Conservation (phyloP, 257 asterid genomes). For the Solanum gandarillasii region DNA sequence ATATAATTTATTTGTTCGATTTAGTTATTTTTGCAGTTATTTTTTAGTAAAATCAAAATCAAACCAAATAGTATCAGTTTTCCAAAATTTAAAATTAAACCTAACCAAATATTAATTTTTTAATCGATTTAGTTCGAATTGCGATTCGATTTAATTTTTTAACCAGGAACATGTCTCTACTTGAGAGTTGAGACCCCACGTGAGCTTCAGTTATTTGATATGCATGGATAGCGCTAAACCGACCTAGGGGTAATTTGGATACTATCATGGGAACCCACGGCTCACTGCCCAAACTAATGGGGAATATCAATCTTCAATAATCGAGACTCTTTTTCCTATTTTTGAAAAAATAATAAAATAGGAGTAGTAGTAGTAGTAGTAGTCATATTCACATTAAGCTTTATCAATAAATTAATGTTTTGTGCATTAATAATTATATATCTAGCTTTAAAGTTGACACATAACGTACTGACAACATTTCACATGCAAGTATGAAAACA, state of each 20-base stretch:
- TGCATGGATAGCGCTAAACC: background rate
- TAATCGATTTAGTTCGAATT: too few species aligned
- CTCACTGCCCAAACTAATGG: background rate
- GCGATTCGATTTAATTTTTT: too few species aligned
- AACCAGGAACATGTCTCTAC: too few species aligned
- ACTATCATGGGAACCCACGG: background rate
- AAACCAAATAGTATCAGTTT: too few species aligned
- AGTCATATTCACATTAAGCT: background rate
- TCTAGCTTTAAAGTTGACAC: background rate
- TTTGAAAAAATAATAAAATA: background rate
- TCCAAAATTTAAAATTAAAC: too few species aligned
- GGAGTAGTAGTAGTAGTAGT: too few species aligned
- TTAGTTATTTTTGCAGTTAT: too few species aligned
- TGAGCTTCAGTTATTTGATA: background rate
- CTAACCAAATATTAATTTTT: too few species aligned
- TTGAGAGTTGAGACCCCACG: background rate
- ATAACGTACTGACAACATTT: background rate
- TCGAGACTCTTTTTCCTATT: background rate
- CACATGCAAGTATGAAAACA: background rate
- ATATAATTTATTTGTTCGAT: too few species aligned
- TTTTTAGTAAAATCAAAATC: too few species aligned
- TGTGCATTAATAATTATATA: background rate
- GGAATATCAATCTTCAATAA: background rate
- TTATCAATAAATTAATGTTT: background rate
- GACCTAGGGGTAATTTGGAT: background rate